Evolutionary conservation across 2,329 filamentous ascomycete species (phyloP), one percentile per base, ranked within the genome.

Genomic region (Coniochaeta hoffmannii): DNA sequence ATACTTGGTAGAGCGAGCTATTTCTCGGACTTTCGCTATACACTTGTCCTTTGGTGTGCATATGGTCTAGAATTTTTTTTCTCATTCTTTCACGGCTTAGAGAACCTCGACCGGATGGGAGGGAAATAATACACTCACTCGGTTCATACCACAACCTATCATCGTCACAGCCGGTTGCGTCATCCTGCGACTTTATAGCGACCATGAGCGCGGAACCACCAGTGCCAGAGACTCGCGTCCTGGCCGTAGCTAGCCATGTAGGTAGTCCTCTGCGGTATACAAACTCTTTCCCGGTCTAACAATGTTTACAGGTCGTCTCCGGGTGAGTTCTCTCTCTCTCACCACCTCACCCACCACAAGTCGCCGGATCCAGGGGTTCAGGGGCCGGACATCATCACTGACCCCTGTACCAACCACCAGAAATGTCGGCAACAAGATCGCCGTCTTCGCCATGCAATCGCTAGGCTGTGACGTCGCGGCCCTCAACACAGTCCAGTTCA

Each of bases 401-500:
- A 59, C 59, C 53, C 50, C 28, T 9, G 41, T 53, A 53, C 35
- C 35, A 56, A 38, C 17, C n/a, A 8, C 19, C 22, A 96, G 94
- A 69, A 93, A 97, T 80, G 94, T 99, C 62, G 94, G 94, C 53
- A 99, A 99, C 71, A 96, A 93, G 66, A 96, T 99, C 78, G 92
- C 92, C 41, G 91, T 91, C 1, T 95, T 96, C 67, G 90, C 92
- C 62, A 87, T 99, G 80, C 93, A 99, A 71, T 88, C 89, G 1
- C 75, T 99, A 53, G 94, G 94, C 50, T 97, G 91, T 67, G 93
- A 99, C 65, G 93, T 97, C 7, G 88, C 91, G 9, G 90, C 91
- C 2, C 80, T 99, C 65, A 97, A 99, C 69, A 99, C 94, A 0
- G 94, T 99, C 7, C 89, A 99, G 65, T 99, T 97, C 76, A 97